Conservation (phyloP, 108 stramenopile species). For the Discostella stelligeroides region DNA sequence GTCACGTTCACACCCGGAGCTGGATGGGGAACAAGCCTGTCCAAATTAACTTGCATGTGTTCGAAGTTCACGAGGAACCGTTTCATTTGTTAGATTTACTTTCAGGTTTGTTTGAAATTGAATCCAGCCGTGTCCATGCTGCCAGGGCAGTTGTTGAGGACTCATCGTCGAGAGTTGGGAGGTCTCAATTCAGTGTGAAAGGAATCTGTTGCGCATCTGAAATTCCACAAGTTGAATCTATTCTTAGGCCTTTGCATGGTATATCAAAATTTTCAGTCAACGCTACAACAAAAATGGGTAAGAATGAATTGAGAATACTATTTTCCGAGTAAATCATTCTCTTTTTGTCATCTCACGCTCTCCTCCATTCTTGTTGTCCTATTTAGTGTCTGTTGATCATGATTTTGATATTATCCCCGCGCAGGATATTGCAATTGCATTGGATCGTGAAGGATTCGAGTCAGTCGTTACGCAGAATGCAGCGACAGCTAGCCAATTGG, state of each 20-base stretch:
- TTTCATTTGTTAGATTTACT: conserved; percentile 46
- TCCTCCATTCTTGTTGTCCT: background rate
- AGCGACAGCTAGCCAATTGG: conserved; percentile 15
- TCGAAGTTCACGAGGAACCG: conserved; percentile 31
- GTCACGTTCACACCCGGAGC: conserved; percentile 32
- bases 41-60: conserved; percentile 49
- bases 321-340: background rate
- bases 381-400: conserved; percentile 61
- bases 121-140: conserved; percentile 40
- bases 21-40: conserved; percentile 31
- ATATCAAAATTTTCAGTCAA: conserved; percentile 53
- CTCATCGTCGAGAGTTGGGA: conserved; percentile 22
- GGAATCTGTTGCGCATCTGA: conserved; percentile 68
- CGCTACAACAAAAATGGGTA: conserved; percentile 48
- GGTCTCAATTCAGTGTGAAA: conserved; percentile 54
- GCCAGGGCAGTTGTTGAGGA: conserved; percentile 16
- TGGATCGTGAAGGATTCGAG: conserved; percentile 54
- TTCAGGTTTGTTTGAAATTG: conserved; percentile 38
- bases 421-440: conserved; percentile 38
- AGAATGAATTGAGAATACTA: background rate
- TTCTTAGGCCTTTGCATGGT: conserved; percentile 44
- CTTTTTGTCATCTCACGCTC: background rate
- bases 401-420: conserved; percentile 50
- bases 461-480: conserved; percentile 53
- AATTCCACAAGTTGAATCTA: conserved; percentile 47